Base-by-base conservation (phyloP, 139 green algal species). In the Marvania coccoides region DNA sequence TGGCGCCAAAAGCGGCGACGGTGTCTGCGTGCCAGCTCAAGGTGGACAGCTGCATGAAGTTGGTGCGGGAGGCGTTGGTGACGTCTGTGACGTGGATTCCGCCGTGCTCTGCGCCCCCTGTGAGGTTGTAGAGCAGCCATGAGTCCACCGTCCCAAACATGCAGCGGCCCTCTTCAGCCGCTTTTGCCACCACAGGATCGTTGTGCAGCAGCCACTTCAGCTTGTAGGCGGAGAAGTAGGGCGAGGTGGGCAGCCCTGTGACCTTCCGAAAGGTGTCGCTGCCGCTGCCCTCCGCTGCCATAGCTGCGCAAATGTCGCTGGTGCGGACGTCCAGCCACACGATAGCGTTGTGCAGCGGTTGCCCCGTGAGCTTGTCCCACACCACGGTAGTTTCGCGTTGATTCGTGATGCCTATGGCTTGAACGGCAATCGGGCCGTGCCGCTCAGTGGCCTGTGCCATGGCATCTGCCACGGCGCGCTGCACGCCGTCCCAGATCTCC, bases 201-300 rank as follows among this genome's bases (percentile, higher is more conserved):
- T 98, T 91, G 10, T 95, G 82, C 40, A 90, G 64, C 73, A 99
- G 48, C 95, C 95, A 99, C 62, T 72, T 73, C 23, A 95, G 79
- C 79, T 99, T 99, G 70, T 93, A 84, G 4, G 87, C 88, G 7
- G 79, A 90, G 69, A 99, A 99, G 84, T 99, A 99, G 30, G 91
- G 94, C 46, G 71, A 91, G 34, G 98, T 82, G 30, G 94, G 94
- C 24, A 99, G 78, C 6, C 94, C 94, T 3, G 89, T 97, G 5
- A 84, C 58, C 1, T 59, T 8, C 24, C 89, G 63, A 56, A 74
- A 66, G 35, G 81, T 47, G 19, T 69, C 37, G 26, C 64, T 48
- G 58, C 65, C 64, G 29, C 76, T 70, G 35, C 74, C 48, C 48
- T 75, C 47, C 13, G 54, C 14, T 8, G 54, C n/a, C 51, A 87